Evolutionary conservation across 208 protist genomes (phyloP).

Genomic region (Vickermania spadyakhi): DNA sequence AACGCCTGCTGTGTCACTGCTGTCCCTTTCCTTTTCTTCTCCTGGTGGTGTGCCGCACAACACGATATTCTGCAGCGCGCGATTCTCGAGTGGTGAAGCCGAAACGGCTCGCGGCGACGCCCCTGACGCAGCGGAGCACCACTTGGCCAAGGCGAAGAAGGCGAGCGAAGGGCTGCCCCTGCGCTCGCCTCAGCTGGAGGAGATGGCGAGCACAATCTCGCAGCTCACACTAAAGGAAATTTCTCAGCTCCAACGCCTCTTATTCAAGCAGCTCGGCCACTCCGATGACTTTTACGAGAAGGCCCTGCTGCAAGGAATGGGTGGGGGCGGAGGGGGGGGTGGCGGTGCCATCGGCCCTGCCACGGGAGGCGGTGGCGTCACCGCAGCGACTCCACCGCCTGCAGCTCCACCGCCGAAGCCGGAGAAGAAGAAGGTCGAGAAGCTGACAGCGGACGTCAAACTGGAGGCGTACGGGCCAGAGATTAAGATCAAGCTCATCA

Average conservation of each 20-base stretch:
- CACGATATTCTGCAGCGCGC: too few relatives aligned
- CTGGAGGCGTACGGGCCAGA: constrained; percentile 73
- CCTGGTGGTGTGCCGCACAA: too few relatives aligned
- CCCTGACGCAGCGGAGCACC: neutral
- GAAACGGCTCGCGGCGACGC: neutral
- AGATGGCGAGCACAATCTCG: constrained; percentile 60
- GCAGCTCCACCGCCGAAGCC: constrained; percentile 42
- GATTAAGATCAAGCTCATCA: constrained; percentile 89
- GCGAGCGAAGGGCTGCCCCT: too few relatives aligned
- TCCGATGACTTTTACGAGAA: constrained; percentile 89
- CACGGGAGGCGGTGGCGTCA: constrained; percentile 22
- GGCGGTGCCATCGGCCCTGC: constrained; percentile 18
- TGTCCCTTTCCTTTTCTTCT: too few relatives aligned
- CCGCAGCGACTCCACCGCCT: constrained; percentile 14
- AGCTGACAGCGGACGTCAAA: constrained; percentile 83
- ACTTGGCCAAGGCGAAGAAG: too few relatives aligned
- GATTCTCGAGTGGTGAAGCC: constrained; percentile 13
- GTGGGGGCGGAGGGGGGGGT: constrained; percentile 63
- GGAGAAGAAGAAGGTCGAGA: constrained; percentile 89
- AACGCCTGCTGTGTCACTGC: too few relatives aligned
- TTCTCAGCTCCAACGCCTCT: constrained; percentile 76
- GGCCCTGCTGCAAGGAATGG: constrained; percentile 73
- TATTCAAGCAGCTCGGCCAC: constrained; percentile 88
- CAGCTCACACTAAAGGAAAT: constrained; percentile 85
- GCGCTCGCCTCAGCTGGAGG: constrained; percentile 42